Base-by-base conservation (phyloP, 1,284 basidiomycete genomes). In the Farysia itapuensis region DNA sequence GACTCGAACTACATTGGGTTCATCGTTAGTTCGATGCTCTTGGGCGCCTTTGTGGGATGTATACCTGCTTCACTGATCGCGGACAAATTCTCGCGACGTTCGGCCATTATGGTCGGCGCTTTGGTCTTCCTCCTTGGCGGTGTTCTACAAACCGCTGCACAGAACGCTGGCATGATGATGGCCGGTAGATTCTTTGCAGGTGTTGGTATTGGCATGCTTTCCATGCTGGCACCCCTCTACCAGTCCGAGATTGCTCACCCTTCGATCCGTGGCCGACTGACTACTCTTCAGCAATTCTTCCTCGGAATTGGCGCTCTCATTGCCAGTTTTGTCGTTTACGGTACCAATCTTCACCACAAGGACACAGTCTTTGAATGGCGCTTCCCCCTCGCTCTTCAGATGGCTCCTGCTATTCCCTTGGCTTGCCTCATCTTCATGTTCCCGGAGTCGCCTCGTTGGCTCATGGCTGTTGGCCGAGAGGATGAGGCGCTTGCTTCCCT, bases 191-290 rank as follows among this genome's bases (percentile, higher is more conserved):
- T 85, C 79, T 81, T 85, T 47, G 84, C 83, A 8, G 78, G 78
- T 22, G 66, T 80, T 50, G 78, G 78, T 18, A 80, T 81, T 43
- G 84, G 84, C 3, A 81, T 82, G 61, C 78, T 84, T 40, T 80
- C 82, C 1, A 81, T 83, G 64, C 77, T 85, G 18, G 83, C 83
- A 1, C 84, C 84, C 12, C 71, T 85, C 4, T 86, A 85, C 70
- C 78, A 80, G 52, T 77, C 77, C 12, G 84, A 85, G 75, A 84
- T 85, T 43, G 83, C 84, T 2, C 84, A 84, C 52, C 84, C 84
- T 0, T 82, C 82, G 63, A 84, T 84, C 40, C 80, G 84, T 21
- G 85, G 84, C 15, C 78, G 82, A 23, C 77, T 85, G 29, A 84
- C 82, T 2, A 84, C 84, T 2, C 77, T 85, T 19, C 84, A 85